phyloP scores from a whole-genome alignment of 768 basidiomycete species.

The Agrocybe pediades region DNA sequence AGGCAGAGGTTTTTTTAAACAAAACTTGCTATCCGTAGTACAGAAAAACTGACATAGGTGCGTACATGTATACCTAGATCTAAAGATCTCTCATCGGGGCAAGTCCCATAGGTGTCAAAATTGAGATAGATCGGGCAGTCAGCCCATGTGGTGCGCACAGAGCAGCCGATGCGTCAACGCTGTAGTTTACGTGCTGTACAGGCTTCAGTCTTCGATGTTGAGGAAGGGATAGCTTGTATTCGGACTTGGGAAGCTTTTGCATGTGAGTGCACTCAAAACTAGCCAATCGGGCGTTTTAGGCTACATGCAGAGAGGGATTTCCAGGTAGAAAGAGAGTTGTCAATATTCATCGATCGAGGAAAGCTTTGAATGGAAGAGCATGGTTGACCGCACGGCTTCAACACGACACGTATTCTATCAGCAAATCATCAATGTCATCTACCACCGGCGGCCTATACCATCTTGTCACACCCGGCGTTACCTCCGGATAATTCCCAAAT shows the following conservation, averaged over 20 bases:
- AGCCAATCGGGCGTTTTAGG: too few species aligned
- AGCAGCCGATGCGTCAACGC: not conserved
- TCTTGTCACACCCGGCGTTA: constrained; percentile 7
- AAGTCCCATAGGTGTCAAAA: constrained; percentile 13
- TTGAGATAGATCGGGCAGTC: constrained; percentile 3
- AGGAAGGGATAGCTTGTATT: too few species aligned
- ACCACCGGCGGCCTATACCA: too few species aligned
- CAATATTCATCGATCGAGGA: not conserved
- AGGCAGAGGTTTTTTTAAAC: not conserved
- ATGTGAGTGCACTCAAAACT: too few species aligned
- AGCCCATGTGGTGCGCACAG: constrained; percentile 12
- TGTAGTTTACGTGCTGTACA: too few species aligned
- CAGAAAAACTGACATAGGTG: too few species aligned
- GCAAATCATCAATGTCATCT: too few species aligned
- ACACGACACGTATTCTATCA: too few species aligned
- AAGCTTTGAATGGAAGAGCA: not conserved
- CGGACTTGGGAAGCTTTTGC: too few species aligned
- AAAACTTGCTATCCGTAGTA: not conserved
- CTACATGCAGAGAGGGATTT: too few species aligned
- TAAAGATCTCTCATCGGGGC: constrained; percentile 14
- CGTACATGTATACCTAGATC: too few species aligned
- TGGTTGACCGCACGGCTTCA: not conserved
- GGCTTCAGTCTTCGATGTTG: too few species aligned
- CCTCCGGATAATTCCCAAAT: constrained; percentile 5
- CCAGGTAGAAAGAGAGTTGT: not conserved